Base-by-base conservation (phyloP, 495 filamentous ascomycete species). In the Aspergillus baeticus region DNA sequence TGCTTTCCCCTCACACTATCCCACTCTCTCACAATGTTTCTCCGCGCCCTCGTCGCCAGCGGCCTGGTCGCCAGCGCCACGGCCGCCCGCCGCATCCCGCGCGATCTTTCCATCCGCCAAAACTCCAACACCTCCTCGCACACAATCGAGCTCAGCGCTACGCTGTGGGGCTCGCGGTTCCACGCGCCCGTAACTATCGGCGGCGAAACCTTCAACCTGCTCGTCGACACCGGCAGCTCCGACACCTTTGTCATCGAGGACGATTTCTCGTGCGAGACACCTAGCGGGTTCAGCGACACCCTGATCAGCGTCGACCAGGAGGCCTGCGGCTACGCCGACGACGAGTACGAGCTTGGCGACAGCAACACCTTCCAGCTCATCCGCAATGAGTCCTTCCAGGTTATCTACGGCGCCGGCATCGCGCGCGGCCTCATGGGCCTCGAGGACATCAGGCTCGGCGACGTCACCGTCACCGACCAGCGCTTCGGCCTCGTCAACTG, bases 201-300 rank as follows among this genome's bases (percentile, higher is more conserved):
- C 17, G 60, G 54, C 22, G 63, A 68, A 21, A 75, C 64, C 1
- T 81, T 85, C 58, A 56, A 72, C 6, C 63, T 81, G 13, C 75
- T 81, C 22, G 69, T 89, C 44, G 86, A 87, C 62, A 87, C 83
- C 14, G 84, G 85, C 5, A 83, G 78, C 56, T 78, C 73, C 57
- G 86, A 89, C 59, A 84, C 82, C 7, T 87, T 83, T 77, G 62
- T 87, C 11, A 72, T 78, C 15, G 60, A 73, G 33, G 56, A 64
- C 6, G 67, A 70, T 13, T 87, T 78, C 50, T 47, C 60, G 11
- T 89, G 85, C 58, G 60, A 79, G 15, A 65, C 69, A 6, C 61
- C 47, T n/a, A 69, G 42, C 52, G 62, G 67, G 29, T 42, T 56
- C 1, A 8, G 26, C 26, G 26, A 29, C 8, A 4, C 26, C 26